phyloP scores from a whole-genome alignment of 2,329 filamentous ascomycete genomes.

The Fusarium austroafricanum region DNA sequence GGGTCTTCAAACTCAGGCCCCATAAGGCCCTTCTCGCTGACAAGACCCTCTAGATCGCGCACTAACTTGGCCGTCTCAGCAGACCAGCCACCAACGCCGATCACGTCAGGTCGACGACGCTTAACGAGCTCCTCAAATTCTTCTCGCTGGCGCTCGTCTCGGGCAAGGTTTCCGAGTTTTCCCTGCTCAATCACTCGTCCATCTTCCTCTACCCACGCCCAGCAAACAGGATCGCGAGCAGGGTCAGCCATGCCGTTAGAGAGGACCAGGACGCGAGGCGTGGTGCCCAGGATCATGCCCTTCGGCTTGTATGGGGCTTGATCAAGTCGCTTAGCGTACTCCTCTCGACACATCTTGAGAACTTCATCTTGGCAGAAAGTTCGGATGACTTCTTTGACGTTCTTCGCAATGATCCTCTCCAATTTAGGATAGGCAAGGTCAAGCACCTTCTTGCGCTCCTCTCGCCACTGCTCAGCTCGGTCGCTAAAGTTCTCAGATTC shows the following conservation, averaged over 20 bases:
- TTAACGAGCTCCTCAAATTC: slow-evolving; percentile 83
- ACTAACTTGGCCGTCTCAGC: slow-evolving; percentile 88
- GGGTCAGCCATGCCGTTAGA: slow-evolving; percentile 85
- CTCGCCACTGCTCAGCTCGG: slow-evolving; percentile 94
- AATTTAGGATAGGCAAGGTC: slow-evolving; percentile 85
- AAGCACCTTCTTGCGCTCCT: slow-evolving; percentile 84
- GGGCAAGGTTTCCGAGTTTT: slow-evolving; percentile 82
- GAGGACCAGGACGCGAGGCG: slow-evolving; percentile 86
- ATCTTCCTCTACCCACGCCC: slow-evolving; percentile 94
- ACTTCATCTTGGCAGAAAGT: slow-evolving; percentile 95
- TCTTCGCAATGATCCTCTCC: slow-evolving; percentile 85
- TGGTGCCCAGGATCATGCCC: slow-evolving; percentile 88
- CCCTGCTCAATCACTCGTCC: slow-evolving; percentile 90
- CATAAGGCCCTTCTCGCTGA: slow-evolving; percentile 80
- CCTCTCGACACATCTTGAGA: slow-evolving; percentile 86
- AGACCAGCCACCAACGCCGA: slow-evolving; percentile 89
- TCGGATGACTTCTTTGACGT: slow-evolving; percentile 93
- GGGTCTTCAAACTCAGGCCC: slow-evolving; percentile 84
- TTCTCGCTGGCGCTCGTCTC: slow-evolving; percentile 73
- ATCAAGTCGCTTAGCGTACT: slow-evolving; percentile 89
- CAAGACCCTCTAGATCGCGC: slow-evolving; percentile 81
- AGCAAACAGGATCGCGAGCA: slow-evolving; percentile 82
- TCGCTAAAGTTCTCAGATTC: slow-evolving; percentile 96
- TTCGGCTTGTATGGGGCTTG: slow-evolving; percentile 97
- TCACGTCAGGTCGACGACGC: slow-evolving; percentile 85